These are phyloP conservation scores for Leccinum uliginosum DNA, from an alignment of 768 basidiomycete genomes.

Conservation along the genomic window DNA sequence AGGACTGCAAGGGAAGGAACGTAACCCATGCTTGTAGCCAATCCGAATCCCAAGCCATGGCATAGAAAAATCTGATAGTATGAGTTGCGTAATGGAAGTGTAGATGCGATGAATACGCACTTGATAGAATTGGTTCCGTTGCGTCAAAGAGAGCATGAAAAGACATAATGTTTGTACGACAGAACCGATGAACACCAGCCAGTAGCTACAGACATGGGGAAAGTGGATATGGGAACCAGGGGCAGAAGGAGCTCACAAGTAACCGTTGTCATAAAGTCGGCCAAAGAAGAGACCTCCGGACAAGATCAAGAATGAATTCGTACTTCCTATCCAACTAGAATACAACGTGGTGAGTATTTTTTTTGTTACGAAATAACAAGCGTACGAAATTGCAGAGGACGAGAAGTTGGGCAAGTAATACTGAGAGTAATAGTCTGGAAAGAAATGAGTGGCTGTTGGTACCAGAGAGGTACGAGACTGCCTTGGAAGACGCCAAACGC, in stretches of 20 bases:
- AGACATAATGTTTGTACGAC: conserved; percentile 38
- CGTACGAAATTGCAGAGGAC: conserved; percentile 35
- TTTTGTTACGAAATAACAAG: background rate
- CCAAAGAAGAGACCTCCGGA: conserved; percentile 45
- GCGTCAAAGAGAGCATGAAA: conserved; percentile 43
- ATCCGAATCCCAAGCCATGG: conserved; percentile 41
- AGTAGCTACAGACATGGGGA: conserved; percentile 28
- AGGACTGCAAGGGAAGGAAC: conserved; percentile 43
- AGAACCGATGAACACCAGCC: conserved; percentile 42
- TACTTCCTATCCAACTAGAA: conserved; percentile 44
- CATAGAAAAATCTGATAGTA: conserved; percentile 34
- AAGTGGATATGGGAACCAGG: background rate
- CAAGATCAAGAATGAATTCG: conserved; percentile 42
- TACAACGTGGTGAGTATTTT: background rate
- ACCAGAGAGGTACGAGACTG: background rate
- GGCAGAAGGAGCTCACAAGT: conserved; percentile 34
- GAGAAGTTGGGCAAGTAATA: conserved; percentile 33
- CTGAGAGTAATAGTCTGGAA: conserved; percentile 36
- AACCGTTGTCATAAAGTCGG: conserved; percentile 47
- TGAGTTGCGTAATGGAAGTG: conserved; percentile 23
- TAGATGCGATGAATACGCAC: conserved; percentile 21
- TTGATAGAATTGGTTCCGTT: conserved; percentile 32
- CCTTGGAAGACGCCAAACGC: conserved; percentile 43
- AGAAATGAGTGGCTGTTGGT: background rate
- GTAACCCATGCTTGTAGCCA: conserved; percentile 36